A percentile compares a stretch with the other conserved stretches of the same genome.
phyloP scores from a whole-genome alignment of 2,329 filamentous ascomycete genomes.

The Cordyceps cateniannulata region DNA sequence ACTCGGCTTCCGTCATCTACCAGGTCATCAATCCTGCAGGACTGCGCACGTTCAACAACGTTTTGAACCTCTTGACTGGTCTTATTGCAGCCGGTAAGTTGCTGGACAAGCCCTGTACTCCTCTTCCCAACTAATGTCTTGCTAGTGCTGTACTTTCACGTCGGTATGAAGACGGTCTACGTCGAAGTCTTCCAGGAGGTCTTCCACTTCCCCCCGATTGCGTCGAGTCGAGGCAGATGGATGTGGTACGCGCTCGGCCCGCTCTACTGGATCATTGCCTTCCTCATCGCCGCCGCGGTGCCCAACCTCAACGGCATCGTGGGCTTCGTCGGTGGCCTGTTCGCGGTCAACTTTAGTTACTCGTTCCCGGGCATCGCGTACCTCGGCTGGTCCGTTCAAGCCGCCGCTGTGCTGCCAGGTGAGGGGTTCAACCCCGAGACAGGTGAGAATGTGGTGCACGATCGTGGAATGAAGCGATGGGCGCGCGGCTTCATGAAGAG shows the following conservation, averaged over 20 bases:
- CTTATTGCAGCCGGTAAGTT: slow-evolving; percentile 31
- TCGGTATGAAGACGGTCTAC: slow-evolving; percentile 48
- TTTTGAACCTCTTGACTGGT: slow-evolving; percentile 33
- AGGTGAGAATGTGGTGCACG: neutral
- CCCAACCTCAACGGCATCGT: slow-evolving; percentile 42
- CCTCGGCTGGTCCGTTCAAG: slow-evolving; percentile 1
- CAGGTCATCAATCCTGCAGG: slow-evolving; percentile 34
- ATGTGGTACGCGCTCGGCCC: slow-evolving; percentile 44
- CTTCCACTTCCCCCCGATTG: slow-evolving; percentile 40
- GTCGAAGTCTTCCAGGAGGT: slow-evolving; percentile 43
- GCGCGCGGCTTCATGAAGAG: slow-evolving; percentile 1
- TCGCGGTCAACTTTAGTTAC: slow-evolving; percentile 52
- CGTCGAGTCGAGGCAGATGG: slow-evolving; percentile 38
- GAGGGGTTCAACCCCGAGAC: slow-evolving; percentile 9
- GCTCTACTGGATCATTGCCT: slow-evolving; percentile 50
- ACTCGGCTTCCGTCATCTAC: slow-evolving; percentile 34
- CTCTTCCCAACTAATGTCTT: neutral
- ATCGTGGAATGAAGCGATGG: slow-evolving; percentile 1
- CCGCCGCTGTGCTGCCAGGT: neutral
- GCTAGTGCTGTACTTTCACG: slow-evolving; percentile 41
- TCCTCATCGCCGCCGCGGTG: slow-evolving; percentile 45
- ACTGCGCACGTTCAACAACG: slow-evolving; percentile 38
- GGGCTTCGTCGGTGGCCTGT: slow-evolving; percentile 45
- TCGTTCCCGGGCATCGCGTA: slow-evolving; percentile 40
- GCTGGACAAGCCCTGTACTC: slow-evolving; percentile 1